Base-by-base conservation (phyloP, 257 asterid genomes). In the Plectranthus barbatus region DNA sequence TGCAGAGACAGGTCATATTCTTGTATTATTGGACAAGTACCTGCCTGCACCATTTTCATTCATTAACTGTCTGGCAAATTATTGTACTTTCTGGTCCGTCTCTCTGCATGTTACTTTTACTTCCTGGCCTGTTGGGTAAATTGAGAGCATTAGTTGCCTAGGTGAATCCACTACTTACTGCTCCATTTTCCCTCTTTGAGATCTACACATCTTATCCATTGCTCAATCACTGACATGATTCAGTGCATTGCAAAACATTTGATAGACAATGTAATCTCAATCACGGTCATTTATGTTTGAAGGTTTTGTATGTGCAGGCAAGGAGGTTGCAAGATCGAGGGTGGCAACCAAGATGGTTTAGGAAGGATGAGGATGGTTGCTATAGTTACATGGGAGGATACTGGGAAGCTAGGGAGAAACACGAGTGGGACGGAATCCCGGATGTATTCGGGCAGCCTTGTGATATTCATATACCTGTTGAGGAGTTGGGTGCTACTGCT, bases 1-100 rank as follows among this genome's bases (percentile, higher is more conserved):
- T 84, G 73, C 99, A 92, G 80, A 85, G 99, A 89, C 99, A 87
- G 99, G 99, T 60, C 29, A n/a, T 58, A n/a, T n/a, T n/a, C n/a
- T n/a, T n/a, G n/a, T n/a, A n/a, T n/a, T n/a, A n/a, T n/a, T n/a
- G n/a, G n/a, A n/a, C n/a, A n/a, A n/a, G n/a, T n/a, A n/a, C n/a
- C n/a, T n/a, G n/a, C n/a, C n/a, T n/a, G n/a, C n/a, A n/a, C n/a
- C n/a, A n/a, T n/a, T n/a, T n/a, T n/a, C n/a, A n/a, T n/a, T n/a
- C n/a, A n/a, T n/a, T n/a, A n/a, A n/a, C n/a, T n/a, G n/a, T n/a
- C n/a, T n/a, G n/a, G n/a, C n/a, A n/a, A n/a, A n/a, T n/a, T n/a
- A n/a, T n/a, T n/a, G n/a, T n/a, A n/a, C n/a, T n/a, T n/a, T n/a
- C n/a, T n/a, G n/a, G n/a, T n/a, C n/a, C n/a, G n/a, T n/a, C n/a